Evolutionary conservation across 139 green algal genomes (phyloP).

Genomic region (Chlorella sp.): DNA sequence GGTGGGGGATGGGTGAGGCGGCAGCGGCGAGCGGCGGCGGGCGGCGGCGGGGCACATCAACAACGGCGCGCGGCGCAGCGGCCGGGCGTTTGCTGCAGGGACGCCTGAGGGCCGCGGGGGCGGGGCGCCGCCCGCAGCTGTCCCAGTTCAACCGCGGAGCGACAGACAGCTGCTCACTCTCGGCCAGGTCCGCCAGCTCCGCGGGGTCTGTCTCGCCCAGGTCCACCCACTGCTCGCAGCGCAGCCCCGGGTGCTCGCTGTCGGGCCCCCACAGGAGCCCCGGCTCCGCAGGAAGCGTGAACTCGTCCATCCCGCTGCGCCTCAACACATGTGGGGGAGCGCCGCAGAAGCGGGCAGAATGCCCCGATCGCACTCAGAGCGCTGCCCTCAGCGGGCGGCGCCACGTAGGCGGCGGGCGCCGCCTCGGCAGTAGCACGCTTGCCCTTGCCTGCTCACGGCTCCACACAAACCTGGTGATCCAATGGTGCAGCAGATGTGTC

Average conservation of each 20-base stretch:
- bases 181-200: conserved; percentile 39
- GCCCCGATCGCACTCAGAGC: too few species aligned
- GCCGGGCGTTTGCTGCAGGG: too few species aligned
- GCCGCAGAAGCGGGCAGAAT: too few species aligned
- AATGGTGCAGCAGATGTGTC: too few species aligned
- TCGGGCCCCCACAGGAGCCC: conserved; percentile 31
- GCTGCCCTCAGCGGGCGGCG: too few species aligned
- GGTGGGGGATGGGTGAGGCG: not conserved
- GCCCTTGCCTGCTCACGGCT: too few species aligned
- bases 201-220: conserved; percentile 19
- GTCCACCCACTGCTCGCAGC: conserved; percentile 7
- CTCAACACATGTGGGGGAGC: not conserved
- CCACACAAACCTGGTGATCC: too few species aligned
- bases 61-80: not conserved
- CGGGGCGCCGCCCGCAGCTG: too few species aligned
- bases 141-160: not conserved
- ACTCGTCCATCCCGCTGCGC: conserved; percentile 31
- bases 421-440: too few species aligned
- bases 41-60: not conserved
- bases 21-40: too few species aligned
- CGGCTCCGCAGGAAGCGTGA: conserved; percentile 41
- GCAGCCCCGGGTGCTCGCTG: conserved; percentile 4
- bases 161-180: conserved; percentile 29
- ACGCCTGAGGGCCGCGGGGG: too few species aligned
- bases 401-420: too few species aligned